Evolutionary conservation across 2,329 filamentous ascomycete genomes (phyloP), one percentile per base, ranked within the genome.

Genomic region (Neonectria neomacrospora): DNA sequence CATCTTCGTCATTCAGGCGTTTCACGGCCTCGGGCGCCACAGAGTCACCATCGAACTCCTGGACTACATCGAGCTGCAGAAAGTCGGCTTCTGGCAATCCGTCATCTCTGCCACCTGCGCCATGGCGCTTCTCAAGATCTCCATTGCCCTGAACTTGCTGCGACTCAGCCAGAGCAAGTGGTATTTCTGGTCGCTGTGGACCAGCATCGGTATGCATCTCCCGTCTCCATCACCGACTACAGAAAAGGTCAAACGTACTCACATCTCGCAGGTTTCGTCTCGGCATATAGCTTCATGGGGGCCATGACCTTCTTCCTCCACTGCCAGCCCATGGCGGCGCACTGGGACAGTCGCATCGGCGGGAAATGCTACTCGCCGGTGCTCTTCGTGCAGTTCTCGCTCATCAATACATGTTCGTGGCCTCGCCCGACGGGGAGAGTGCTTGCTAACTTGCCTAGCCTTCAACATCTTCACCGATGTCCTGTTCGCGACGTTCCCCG

Each of bases 401-500:
- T 66, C 14, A 54, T 66, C 37, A 66, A 66, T 53, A 64, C 64
- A 2, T 52, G 64, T 64, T 28, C 3, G 53, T 12, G 5, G 5
- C 7, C n/a, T 23, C 7, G 2, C 8, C 12, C 9, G 2, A 2
- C 10, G 6, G 10, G 14, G 34, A 9, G n/a, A 30, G 26, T 32
- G 4, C 14, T 52, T 18, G 30, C 28, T 60, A 12, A 63, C 34
- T 22, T 10, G 3, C 3, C 6, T 32, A 66, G 77, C 70, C 3
- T 76, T 80, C 71, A 81, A 82, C 58, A 81, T 82, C 41, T 73
- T 77, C 9, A 81, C 80, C n/a, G 80, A 82, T 55, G 72, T 81
- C 8, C 71, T 77, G n/a, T 80, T 82, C 37, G 80, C 80, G 1
- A 75, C 78, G 1, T 70, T 82, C 18, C 80, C 81, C 1, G 72